phyloP scores from a whole-genome alignment of 1,284 basidiomycete genomes.

The Calocybe gambosa region DNA sequence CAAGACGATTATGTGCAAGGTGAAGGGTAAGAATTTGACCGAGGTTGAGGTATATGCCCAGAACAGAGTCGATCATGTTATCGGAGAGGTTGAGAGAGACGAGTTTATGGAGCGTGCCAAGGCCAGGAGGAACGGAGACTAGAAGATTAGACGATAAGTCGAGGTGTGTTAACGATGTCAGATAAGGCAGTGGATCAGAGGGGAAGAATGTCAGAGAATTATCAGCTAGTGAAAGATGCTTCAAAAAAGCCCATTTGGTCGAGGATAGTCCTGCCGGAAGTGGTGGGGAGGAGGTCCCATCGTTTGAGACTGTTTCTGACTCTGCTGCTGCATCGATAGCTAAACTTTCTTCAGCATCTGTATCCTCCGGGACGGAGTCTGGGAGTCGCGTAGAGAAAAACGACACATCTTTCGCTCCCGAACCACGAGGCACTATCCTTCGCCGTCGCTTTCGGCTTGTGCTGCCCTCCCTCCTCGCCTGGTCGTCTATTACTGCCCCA shows the following conservation, averaged over 20 bases:
- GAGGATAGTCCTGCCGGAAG: conserved; percentile 44
- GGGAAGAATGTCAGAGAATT: conserved; percentile 84
- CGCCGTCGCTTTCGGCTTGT: conserved; percentile 40
- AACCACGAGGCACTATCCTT: conserved; percentile 33
- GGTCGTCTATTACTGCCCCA: conserved; percentile 70
- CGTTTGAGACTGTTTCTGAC: conserved; percentile 15
- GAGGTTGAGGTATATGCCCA: conserved; percentile 81
- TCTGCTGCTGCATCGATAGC: conserved; percentile 18
- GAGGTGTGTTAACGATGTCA: conserved; percentile 78
- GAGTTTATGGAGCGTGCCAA: conserved; percentile 73
- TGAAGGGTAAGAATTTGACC: conserved; percentile 75
- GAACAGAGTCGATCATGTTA: conserved; percentile 95
- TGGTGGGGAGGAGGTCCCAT: conserved; percentile 24
- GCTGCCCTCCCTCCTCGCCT: conserved; percentile 53
- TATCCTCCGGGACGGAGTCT: conserved; percentile 54
- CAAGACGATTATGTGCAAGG: conserved; percentile 81
- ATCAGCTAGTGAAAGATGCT: conserved; percentile 73
- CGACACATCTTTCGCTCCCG: conserved; percentile 36
- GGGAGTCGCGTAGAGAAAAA: conserved; percentile 50
- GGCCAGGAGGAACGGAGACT: conserved; percentile 74
- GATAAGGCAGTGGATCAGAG: conserved; percentile 60
- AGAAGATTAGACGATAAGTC: conserved; percentile 90
- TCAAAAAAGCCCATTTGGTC: conserved; percentile 74
- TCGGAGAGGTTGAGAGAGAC: conserved; percentile 85
- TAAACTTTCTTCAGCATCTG: conserved; percentile 28